Evolutionary conservation across 306 rosid species (phyloP).

Genomic region (Cyclanthera cordifolia): DNA sequence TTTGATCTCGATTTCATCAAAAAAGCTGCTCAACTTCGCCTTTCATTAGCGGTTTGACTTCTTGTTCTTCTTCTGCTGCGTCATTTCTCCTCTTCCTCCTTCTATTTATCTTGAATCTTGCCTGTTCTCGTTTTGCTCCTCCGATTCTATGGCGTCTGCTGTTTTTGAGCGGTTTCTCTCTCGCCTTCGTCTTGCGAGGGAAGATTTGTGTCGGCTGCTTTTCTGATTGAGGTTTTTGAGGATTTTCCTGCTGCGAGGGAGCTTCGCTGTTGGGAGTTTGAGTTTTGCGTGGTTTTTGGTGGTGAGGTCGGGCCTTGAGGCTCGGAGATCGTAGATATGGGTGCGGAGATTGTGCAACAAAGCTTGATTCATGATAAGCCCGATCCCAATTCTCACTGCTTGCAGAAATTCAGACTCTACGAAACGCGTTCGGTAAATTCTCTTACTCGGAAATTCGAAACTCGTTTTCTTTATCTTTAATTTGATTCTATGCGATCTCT

Average conservation of each 20-base stretch:
- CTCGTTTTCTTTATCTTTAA: background rate
- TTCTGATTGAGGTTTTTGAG: conserved; percentile 11
- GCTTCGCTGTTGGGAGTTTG: conserved; percentile 6
- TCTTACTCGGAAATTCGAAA: background rate
- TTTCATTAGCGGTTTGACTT: conserved; percentile 1
- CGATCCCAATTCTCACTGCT: conserved; percentile 29
- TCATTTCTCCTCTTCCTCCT: background rate
- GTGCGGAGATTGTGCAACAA: conserved; percentile 26
- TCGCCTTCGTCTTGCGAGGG: conserved; percentile 20
- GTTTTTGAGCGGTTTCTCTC: conserved; percentile 2
- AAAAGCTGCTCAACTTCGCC: conserved; percentile 14
- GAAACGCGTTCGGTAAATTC: conserved; percentile 79
- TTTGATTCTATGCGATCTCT: conserved; percentile 12
- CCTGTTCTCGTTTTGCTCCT: background rate
- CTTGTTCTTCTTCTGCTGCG: background rate
- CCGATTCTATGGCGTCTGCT: background rate
- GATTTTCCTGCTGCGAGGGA: conserved; percentile 19
- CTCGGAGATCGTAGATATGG: conserved; percentile 66
- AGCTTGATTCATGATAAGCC: conserved; percentile 26
- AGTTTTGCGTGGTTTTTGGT: conserved; percentile 20
- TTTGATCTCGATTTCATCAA: conserved; percentile 26
- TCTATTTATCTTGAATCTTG: background rate
- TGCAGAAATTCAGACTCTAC: conserved; percentile 93
- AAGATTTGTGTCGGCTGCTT: background rate
- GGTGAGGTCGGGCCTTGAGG: conserved; percentile 33